Evolutionary conservation across 164 flowering plant genomes (phyloP).

Genomic region (Vitis amurensis): DNA sequence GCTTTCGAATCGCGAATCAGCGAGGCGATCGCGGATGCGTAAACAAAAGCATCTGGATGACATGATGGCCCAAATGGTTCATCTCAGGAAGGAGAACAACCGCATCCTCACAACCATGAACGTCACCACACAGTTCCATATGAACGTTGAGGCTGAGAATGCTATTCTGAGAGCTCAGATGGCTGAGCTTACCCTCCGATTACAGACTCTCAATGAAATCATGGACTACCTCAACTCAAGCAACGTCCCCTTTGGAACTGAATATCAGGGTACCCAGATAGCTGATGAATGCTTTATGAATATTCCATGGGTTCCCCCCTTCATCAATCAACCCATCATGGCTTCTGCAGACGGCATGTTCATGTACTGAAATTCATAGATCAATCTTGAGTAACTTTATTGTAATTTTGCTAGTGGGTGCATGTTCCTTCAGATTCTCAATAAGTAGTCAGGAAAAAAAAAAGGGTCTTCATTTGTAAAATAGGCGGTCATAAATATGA

Average conservation of each 20-base stretch:
- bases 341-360: slow-evolving; percentile 19
- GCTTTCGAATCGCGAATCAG: slow-evolving; percentile 50
- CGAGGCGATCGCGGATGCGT: slow-evolving; percentile 39
- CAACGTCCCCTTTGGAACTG: background rate
- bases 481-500: no score
- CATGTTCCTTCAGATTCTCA: background rate
- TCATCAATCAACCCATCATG: slow-evolving; percentile 21
- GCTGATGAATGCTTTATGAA: background rate
- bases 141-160: slow-evolving; percentile 36
- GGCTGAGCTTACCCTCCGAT: slow-evolving; percentile 31
- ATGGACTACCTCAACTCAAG: slow-evolving; percentile 7
- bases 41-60: slow-evolving; percentile 45
- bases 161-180: slow-evolving; percentile 37
- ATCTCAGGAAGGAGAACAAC: slow-evolving; percentile 29
- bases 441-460: background rate
- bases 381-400: background rate
- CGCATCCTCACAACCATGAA: slow-evolving; percentile 23
- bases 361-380: slow-evolving; percentile 11
- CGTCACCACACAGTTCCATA: slow-evolving; percentile 25
- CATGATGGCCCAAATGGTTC: slow-evolving; percentile 22
- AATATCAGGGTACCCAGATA: background rate
- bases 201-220: slow-evolving; percentile 40
- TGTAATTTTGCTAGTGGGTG: background rate
- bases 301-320: slow-evolving; percentile 10
- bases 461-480: background rate